These are phyloP conservation scores for Aspergillus cristatus DNA, from an alignment of 495 filamentous ascomycete genomes.

Conservation along the genomic window DNA sequence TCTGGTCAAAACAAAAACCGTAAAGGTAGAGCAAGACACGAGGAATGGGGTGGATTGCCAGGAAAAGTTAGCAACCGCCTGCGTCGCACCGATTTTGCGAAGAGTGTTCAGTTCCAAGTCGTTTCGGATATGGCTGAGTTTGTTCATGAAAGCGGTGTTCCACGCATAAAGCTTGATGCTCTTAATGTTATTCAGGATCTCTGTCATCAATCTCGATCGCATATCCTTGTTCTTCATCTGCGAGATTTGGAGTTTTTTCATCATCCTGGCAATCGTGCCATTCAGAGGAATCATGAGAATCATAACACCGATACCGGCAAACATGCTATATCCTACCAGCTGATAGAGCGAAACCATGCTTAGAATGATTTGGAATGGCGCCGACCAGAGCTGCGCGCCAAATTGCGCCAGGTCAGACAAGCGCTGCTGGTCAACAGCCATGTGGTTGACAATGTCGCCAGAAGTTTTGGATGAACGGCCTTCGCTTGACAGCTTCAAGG, in stretches of 20 bases:
- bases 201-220: constrained; percentile 85
- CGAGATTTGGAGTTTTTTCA: constrained; percentile 88
- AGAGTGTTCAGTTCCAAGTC: constrained; percentile 92
- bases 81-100: constrained; percentile 88
- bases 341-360: constrained; percentile 96
- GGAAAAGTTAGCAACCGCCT: constrained; percentile 92
- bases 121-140: constrained; percentile 89
- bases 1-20: constrained; percentile 80
- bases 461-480: constrained; percentile 85
- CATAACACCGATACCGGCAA: constrained; percentile 95
- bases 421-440: constrained; percentile 95
- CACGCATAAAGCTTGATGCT: constrained; percentile 98
- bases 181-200: constrained; percentile 99
- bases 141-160: constrained; percentile 94
- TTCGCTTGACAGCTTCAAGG: constrained; percentile 84
- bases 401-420: constrained; percentile 93
- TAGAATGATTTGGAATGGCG: constrained; percentile 89
- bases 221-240: constrained; percentile 99
- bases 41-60: constrained; percentile 99
- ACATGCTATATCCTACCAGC: constrained; percentile 85
- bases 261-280: constrained; percentile 80
- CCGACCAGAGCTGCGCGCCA: constrained; percentile 89
- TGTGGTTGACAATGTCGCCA: constrained; percentile 97
- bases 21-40: constrained; percentile 94
- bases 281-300: constrained; percentile 96